Evolutionary conservation across 208 protist genomes (phyloP).

Genomic region (Trypanosoma vivax): DNA sequence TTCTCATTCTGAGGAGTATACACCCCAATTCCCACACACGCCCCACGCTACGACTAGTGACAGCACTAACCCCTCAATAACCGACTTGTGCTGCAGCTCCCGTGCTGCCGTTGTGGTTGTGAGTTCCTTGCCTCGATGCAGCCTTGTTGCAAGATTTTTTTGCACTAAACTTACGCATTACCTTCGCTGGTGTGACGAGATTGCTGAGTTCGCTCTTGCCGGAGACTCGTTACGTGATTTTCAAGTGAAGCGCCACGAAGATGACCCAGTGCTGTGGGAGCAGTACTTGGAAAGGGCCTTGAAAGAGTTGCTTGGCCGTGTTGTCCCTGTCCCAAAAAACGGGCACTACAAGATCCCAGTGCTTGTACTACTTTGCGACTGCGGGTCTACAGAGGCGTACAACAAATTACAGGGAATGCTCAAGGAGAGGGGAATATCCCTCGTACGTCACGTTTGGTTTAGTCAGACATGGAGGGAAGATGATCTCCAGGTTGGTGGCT

Average conservation of each 20-base stretch:
- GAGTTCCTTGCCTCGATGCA: conserved; percentile 40
- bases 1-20: not conserved
- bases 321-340: conserved; percentile 39
- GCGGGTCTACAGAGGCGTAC: conserved; percentile 25
- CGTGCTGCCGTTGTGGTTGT: conserved; percentile 53
- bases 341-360: conserved; percentile 49
- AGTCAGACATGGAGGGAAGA: conserved; percentile 37
- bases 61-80: not conserved
- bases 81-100: conserved; percentile 30
- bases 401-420: conserved; percentile 31
- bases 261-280: conserved; percentile 28
- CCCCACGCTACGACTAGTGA: not conserved
- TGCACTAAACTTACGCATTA: conserved; percentile 56
- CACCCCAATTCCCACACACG: too few relatives aligned
- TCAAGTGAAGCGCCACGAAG: conserved; percentile 27
- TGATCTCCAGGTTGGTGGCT: conserved; percentile 10
- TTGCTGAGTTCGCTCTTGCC: conserved; percentile 45
- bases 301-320: conserved; percentile 28
- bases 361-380: conserved; percentile 50
- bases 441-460: conserved; percentile 60
- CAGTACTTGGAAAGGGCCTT: conserved; percentile 27
- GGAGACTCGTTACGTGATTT: conserved; percentile 19
- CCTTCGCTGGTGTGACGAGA: conserved; percentile 58
- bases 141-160: conserved; percentile 58
- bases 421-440: conserved; percentile 24